Conservation (phyloP, 805 yeast genomes). For the Lachancea mirantina region DNA sequence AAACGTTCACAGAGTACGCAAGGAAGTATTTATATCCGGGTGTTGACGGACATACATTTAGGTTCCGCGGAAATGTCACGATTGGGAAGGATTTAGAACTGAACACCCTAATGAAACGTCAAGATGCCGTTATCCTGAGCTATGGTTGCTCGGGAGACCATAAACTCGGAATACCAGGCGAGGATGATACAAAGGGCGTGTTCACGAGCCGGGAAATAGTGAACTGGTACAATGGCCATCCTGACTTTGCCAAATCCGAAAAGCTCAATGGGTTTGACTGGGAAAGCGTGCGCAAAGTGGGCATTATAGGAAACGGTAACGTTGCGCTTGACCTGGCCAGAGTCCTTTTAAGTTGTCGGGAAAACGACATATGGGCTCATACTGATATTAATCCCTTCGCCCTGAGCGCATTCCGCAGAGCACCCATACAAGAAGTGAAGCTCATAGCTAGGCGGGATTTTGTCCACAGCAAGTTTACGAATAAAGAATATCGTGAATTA, state of each 20-base stretch:
- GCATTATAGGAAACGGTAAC: slow-evolving; percentile 93
- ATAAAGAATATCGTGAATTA: slow-evolving; percentile 84
- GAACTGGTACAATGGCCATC: slow-evolving; percentile 94
- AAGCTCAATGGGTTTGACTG: slow-evolving; percentile 49
- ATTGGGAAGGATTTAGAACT: slow-evolving; percentile 60
- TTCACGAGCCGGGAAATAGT: slow-evolving; percentile 80
- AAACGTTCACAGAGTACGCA: slow-evolving; percentile 55
- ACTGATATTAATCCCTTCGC: slow-evolving; percentile 75
- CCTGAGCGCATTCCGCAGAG: slow-evolving; percentile 40
- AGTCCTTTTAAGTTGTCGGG: slow-evolving; percentile 48
- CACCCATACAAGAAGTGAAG: slow-evolving; percentile 55
- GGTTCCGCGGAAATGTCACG: slow-evolving; percentile 63
- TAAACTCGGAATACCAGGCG: slow-evolving; percentile 52
- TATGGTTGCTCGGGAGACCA: slow-evolving; percentile 71
- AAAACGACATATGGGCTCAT: slow-evolving; percentile 45
- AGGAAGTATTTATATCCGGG: slow-evolving; percentile 11
- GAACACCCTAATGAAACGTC: slow-evolving; percentile 42
- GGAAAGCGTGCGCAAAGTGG: slow-evolving; percentile 52
- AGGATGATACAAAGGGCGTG: slow-evolving; percentile 51
- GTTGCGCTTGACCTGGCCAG: slow-evolving; percentile 91
- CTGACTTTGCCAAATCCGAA: slow-evolving; percentile 36
- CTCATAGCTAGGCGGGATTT: slow-evolving; percentile 85
- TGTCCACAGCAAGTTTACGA: slow-evolving; percentile 80
- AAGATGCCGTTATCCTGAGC: slow-evolving; percentile 70
- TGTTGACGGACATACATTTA: slow-evolving; percentile 34